A percentile compares a stretch with the other conserved stretches of the same genome.
phyloP scores from a whole-genome alignment of 1,139 yeast species.

The Lodderomyces elongisporus region DNA sequence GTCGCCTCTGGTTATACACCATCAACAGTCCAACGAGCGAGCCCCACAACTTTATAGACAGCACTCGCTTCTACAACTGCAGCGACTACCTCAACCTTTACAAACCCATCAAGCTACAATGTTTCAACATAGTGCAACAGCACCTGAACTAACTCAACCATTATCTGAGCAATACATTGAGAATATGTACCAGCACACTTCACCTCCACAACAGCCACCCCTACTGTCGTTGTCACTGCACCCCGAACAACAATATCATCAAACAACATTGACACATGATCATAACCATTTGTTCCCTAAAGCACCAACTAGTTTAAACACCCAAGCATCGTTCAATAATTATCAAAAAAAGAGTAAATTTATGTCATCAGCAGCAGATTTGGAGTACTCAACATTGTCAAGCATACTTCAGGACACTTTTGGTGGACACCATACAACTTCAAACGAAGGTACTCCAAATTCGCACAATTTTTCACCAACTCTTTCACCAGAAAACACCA shows the following conservation, averaged over 20 bases:
- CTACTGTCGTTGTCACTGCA: conserved; percentile 3
- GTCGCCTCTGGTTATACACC: neutral
- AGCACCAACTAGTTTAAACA: conserved; percentile 2
- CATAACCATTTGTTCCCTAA: conserved; percentile 4
- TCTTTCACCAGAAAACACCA: conserved; percentile 29
- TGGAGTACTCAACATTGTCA: conserved; percentile 76
- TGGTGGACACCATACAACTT: conserved; percentile 25
- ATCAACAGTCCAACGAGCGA: neutral
- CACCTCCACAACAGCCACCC: neutral
- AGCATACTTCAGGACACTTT: conserved; percentile 59
- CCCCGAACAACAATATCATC: conserved; percentile 6
- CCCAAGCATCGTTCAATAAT: conserved; percentile 3
- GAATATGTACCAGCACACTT: neutral
- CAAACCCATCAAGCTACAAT: conserved; percentile 13
- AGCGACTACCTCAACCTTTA: conserved; percentile 2
- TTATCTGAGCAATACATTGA: conserved; percentile 4
- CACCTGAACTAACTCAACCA: conserved; percentile 10
- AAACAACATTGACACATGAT: conserved; percentile 2
- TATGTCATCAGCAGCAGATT: conserved; percentile 71
- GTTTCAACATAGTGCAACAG: conserved; percentile 15
- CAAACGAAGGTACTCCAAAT: conserved; percentile 41
- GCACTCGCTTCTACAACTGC: conserved; percentile 1
- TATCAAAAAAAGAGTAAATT: conserved; percentile 34
- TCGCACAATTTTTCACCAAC: conserved; percentile 35
- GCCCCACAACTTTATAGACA: conserved; percentile 1